Evolutionary conservation across 345 rosid species (phyloP).

Genomic region (Eucalyptus caleyi): DNA sequence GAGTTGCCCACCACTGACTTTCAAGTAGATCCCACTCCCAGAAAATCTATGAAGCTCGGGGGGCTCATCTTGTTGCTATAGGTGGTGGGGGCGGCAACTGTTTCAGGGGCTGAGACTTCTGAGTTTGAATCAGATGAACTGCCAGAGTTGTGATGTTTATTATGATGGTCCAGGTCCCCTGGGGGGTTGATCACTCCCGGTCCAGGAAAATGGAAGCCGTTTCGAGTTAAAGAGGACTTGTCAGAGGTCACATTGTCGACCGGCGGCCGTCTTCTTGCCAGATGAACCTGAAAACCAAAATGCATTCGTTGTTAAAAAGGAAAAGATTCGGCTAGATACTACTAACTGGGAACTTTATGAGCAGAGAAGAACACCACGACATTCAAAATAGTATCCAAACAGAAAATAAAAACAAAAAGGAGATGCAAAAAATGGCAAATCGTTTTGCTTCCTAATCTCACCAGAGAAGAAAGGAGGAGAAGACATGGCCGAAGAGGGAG

Average conservation of each 20-base stretch:
- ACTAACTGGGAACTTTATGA: background rate
- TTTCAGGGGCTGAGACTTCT: background rate
- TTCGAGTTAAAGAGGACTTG: background rate
- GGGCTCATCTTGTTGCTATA: background rate
- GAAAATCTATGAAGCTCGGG: slow-evolving; percentile 1
- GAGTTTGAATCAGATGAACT: background rate
- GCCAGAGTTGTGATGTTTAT: background rate
- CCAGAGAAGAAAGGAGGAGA: background rate
- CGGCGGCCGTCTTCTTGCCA: background rate
- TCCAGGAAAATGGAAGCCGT: background rate
- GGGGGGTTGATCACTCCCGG: background rate
- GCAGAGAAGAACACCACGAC: background rate
- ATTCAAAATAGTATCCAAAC: background rate
- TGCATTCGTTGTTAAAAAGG: background rate
- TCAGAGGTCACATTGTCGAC: background rate
- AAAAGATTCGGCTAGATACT: background rate
- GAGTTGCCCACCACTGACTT: background rate
- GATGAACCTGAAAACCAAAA: background rate
- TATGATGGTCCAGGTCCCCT: background rate
- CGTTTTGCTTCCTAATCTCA: background rate
- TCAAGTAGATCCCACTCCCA: background rate
- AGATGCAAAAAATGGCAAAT: background rate
- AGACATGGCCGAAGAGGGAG: background rate
- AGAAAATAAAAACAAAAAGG: background rate
- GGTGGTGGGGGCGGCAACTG: background rate